phyloP scores from a whole-genome alignment of 164 flowering plant species.

The Tinospora cordifolia region DNA sequence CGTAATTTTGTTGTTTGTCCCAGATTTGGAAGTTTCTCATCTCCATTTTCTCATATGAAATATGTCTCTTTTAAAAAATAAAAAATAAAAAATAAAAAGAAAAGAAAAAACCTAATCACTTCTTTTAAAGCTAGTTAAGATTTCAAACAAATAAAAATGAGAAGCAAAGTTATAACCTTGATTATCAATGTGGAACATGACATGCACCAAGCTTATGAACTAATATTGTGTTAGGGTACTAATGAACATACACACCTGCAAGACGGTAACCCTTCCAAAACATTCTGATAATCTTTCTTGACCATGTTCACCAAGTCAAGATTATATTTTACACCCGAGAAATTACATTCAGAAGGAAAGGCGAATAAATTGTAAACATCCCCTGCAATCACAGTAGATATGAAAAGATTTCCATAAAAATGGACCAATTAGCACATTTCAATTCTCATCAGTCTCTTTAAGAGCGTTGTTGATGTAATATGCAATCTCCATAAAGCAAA shows the following conservation, averaged over 20 bases:
- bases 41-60: too few species aligned
- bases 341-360: conserved; percentile 96
- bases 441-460: background rate
- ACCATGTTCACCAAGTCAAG: conserved; percentile 61
- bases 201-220: background rate
- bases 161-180: background rate
- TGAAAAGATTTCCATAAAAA: background rate
- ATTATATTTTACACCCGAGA: conserved; percentile 73
- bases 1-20: too few species aligned
- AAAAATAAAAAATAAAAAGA: too few species aligned
- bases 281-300: conserved; percentile 42
- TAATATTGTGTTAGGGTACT: background rate
- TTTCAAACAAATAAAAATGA: background rate
- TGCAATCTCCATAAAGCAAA: background rate
- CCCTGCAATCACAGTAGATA: conserved; percentile 38
- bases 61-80: too few species aligned
- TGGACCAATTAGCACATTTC: background rate
- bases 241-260: conserved; percentile 33
- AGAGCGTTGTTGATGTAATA: background rate
- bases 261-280: conserved; percentile 38
- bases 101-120: too few species aligned
- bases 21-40: too few species aligned
- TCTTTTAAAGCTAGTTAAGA: background rate
- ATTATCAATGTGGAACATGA: background rate
- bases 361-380: conserved; percentile 70